These are phyloP conservation scores for Boletus rubroflammeus DNA, from an alignment of 768 basidiomycete genomes.

Conservation along the genomic window DNA sequence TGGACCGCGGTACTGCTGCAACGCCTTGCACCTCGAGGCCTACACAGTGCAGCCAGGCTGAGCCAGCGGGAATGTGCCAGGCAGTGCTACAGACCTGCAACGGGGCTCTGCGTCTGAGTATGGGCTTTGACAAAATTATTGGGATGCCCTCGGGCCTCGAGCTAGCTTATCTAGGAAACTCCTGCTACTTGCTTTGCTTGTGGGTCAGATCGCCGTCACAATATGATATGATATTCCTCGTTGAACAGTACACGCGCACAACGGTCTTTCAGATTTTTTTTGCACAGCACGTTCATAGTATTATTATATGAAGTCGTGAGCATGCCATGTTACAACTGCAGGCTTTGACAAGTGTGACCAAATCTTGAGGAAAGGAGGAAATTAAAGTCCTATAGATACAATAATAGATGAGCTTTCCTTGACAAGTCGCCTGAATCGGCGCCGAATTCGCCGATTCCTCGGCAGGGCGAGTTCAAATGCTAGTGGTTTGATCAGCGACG, in stretches of 20 bases:
- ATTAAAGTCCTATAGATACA: slow-evolving; percentile 22
- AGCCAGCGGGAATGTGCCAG: slow-evolving; percentile 13
- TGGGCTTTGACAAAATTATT: not conserved
- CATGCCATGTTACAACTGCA: not conserved
- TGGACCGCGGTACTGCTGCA: slow-evolving; percentile 3
- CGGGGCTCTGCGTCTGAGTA: not conserved
- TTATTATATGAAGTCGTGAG: not conserved
- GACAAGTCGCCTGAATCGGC: slow-evolving; percentile 46
- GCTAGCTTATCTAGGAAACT: not conserved
- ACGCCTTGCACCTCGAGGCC: slow-evolving; percentile 23
- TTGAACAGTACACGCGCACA: not conserved
- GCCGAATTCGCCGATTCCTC: slow-evolving; percentile 40
- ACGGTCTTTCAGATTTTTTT: not conserved
- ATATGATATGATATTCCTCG: not conserved
- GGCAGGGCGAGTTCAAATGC: slow-evolving; percentile 47
- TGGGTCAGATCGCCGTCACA: slow-evolving; percentile 1
- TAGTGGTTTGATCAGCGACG: slow-evolving; percentile 46
- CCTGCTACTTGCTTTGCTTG: not conserved
- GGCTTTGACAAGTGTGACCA: not conserved
- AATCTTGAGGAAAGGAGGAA: not conserved
- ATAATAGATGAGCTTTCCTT: slow-evolving; percentile 27
- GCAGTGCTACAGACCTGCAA: slow-evolving; percentile 12
- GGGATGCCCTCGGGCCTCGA: not conserved
- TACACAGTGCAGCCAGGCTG: slow-evolving; percentile 14
- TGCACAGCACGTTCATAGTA: not conserved